Percentiles rank a stretch among this genome's conserved stretches.
phyloP scores from a whole-genome alignment of 768 basidiomycete genomes.

The Termitomyces sp. region DNA sequence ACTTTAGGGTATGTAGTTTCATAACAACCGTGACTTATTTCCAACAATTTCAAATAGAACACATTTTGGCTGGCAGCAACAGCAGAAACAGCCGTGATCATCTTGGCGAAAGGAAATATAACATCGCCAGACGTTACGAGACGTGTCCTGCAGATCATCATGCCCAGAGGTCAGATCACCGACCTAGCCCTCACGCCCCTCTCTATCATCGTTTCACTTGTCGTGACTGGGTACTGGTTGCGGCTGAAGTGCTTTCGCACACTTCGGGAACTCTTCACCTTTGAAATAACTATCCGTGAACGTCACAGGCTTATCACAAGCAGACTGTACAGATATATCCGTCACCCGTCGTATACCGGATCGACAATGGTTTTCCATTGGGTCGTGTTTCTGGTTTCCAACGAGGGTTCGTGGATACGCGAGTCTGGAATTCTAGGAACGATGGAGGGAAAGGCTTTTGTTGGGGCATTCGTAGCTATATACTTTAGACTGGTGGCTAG shows the following conservation, averaged over 20 bases:
- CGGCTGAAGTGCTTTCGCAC: slow-evolving; percentile 32
- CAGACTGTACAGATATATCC: neutral
- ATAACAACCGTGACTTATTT: neutral
- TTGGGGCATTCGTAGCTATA: neutral
- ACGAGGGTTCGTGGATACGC: neutral
- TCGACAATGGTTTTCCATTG: neutral
- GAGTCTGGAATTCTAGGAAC: neutral
- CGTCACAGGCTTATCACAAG: neutral
- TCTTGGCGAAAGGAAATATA: neutral
- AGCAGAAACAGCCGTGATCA: slow-evolving; percentile 1
- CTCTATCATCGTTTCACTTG: slow-evolving; percentile 23
- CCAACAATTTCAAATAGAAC: neutral
- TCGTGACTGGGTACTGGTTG: slow-evolving; percentile 24
- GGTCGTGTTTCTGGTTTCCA: neutral
- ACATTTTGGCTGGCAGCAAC: neutral
- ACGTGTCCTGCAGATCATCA: neutral
- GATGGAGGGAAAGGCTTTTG: neutral
- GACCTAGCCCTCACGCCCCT: slow-evolving; percentile 15
- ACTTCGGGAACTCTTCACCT: slow-evolving; percentile 32
- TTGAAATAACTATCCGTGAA: slow-evolving; percentile 6
- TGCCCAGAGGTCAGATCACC: neutral
- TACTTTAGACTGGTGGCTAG: neutral
- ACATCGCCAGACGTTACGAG: neutral
- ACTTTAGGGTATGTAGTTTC: slow-evolving; percentile 2
- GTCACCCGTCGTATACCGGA: neutral